phyloP scores from a whole-genome alignment of 768 basidiomycete genomes.

The Naganishia onofrii region DNA sequence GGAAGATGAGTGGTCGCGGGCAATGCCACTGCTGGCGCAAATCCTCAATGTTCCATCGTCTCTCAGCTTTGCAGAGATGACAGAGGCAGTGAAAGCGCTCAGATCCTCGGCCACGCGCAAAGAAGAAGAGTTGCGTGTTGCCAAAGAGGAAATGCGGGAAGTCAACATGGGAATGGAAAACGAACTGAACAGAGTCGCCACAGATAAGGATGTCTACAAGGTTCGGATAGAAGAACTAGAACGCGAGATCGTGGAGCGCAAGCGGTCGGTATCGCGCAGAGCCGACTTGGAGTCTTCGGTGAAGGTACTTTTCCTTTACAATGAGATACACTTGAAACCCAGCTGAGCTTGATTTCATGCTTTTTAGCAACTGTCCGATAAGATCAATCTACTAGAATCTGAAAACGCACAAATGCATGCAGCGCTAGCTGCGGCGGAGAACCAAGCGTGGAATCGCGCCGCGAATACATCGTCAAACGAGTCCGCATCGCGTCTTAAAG shows the following conservation, averaged over 20 bases:
- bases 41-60: conserved; percentile 8
- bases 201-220: conserved; percentile 47
- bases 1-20: conserved; percentile 9
- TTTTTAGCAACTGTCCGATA: conserved; percentile 15
- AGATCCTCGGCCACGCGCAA: conserved; percentile 35
- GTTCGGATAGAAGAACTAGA: conserved; percentile 35
- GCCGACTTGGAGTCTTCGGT: conserved; percentile 25
- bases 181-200: conserved; percentile 42
- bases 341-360: background rate
- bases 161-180: conserved; percentile 50
- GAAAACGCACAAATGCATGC: conserved; percentile 26
- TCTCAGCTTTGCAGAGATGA: conserved; percentile 32
- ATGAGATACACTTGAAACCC: background rate
- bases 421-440: conserved; percentile 18
- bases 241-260: conserved; percentile 25
- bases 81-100: conserved; percentile 40
- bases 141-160: conserved; percentile 49
- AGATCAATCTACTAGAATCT: conserved; percentile 19
- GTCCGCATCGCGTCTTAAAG: conserved; percentile 31
- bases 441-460: conserved; percentile 26
- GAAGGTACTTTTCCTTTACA: conserved; percentile 3
- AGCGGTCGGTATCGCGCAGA: conserved; percentile 29
- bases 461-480: conserved; percentile 25
- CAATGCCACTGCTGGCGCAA: background rate
- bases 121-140: conserved; percentile 42